Evolutionary conservation across 139 green algal species (phyloP).

Genomic region (Coccomyxa sp.): DNA sequence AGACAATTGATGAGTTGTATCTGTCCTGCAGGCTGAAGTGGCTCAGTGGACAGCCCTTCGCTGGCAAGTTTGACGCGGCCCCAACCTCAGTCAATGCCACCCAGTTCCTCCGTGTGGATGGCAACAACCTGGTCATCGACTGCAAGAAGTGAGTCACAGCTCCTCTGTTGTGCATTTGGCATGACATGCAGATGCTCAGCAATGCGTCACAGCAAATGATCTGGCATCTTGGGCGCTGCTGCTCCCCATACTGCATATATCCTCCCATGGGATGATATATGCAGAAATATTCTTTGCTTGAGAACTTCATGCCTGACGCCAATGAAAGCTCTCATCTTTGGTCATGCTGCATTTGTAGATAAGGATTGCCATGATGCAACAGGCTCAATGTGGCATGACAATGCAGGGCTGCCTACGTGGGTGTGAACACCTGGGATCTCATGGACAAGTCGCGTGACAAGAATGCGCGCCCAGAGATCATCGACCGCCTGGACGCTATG

Average conservation of each 20-base stretch:
- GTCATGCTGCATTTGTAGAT: no score
- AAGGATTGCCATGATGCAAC: no score
- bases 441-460: constrained; percentile 6
- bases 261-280: background rate
- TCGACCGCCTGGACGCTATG: constrained; percentile 2
- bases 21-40: background rate
- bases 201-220: background rate
- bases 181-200: background rate
- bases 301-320: no score
- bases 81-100: background rate
- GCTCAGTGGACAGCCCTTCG: background rate
- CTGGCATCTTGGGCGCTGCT: background rate
- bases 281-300: no score
- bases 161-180: background rate
- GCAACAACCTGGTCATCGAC: background rate
- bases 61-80: background rate
- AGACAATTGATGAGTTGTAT: no score
- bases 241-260: background rate
- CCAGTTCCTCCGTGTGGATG: background rate
- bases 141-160: background rate
- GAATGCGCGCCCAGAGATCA: background rate
- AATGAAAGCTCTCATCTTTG: no score
- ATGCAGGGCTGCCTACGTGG: constrained; percentile 3
- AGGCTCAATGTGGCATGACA: background rate
- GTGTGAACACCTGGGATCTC: constrained; percentile 2